A percentile compares a stretch with the other conserved stretches of the same genome.
Conservation (phyloP, 345 rosid species). For the Bruguiera parviflora region DNA sequence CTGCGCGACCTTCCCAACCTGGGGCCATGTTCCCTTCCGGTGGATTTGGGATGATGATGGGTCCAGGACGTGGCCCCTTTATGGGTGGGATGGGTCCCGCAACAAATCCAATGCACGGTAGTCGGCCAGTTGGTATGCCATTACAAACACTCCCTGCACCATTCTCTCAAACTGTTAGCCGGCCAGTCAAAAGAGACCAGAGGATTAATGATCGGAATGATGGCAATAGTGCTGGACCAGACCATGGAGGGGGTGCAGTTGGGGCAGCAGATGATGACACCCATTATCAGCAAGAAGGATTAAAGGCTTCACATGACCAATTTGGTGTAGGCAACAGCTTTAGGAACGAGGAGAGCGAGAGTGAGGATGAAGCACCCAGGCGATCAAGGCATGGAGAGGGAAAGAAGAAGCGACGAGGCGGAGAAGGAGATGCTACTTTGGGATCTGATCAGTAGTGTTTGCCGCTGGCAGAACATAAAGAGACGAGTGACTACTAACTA, state of each 20-base stretch:
- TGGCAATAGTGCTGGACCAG: constrained; percentile 40
- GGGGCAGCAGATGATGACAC: constrained; percentile 42
- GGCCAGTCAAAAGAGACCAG: constrained; percentile 31
- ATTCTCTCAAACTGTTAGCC: constrained; percentile 39
- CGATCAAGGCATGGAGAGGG: constrained; percentile 95
- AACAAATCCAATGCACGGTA: constrained; percentile 48
- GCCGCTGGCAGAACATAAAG: constrained; percentile 2
- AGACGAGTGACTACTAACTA: neutral
- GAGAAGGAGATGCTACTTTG: constrained; percentile 20
- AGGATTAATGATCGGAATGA: constrained; percentile 42
- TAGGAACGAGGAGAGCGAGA: constrained; percentile 74
- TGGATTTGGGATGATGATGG: constrained; percentile 95
- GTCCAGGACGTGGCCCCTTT: constrained; percentile 72
- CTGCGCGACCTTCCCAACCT: constrained; percentile 87
- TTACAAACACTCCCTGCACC: constrained; percentile 43
- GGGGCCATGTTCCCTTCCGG: constrained; percentile 69
- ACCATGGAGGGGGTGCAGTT: constrained; percentile 43
- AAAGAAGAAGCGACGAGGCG: constrained; percentile 43
- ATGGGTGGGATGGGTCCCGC: constrained; percentile 76
- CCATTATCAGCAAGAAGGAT: constrained; percentile 40
- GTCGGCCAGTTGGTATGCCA: constrained; percentile 52
- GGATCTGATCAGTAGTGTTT: constrained; percentile 12
- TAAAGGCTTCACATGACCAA: constrained; percentile 43
- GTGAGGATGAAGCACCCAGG: constrained; percentile 95
- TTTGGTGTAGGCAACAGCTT: constrained; percentile 46